Conservation (phyloP, 164 flowering plant species). For the Cinnamomum micranthum region DNA sequence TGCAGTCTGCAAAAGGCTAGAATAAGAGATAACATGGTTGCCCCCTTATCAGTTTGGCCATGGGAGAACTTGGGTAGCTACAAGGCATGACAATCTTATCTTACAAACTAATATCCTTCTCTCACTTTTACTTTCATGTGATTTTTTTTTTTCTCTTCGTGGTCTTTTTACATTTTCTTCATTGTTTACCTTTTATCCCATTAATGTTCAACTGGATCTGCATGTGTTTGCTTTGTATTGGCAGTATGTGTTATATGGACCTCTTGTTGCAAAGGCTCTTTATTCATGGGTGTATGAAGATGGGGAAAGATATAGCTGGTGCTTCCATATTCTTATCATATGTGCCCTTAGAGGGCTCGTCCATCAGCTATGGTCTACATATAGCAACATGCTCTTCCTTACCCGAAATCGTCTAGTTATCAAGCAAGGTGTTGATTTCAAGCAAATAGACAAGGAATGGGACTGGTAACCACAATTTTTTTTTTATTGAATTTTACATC, state of each 20-base stretch:
- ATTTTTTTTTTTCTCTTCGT: not conserved
- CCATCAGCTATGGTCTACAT: slow-evolving; percentile 53
- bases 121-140: too few species aligned
- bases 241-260: slow-evolving; percentile 73
- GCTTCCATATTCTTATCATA: slow-evolving; percentile 53
- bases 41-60: slow-evolving; percentile 24
- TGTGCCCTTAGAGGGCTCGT: slow-evolving; percentile 42
- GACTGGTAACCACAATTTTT: slow-evolving; percentile 44
- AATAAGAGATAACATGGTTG: slow-evolving; percentile 14
- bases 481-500: not conserved
- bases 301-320: slow-evolving; percentile 31
- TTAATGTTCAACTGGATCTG: too few species aligned
- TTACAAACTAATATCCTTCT: too few species aligned
- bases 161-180: too few species aligned
- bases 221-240: not conserved
- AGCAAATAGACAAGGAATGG: slow-evolving; percentile 83
- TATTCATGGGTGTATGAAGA: slow-evolving; percentile 33
- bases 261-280: slow-evolving; percentile 46
- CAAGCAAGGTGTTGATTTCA: slow-evolving; percentile 53
- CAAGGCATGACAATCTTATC: slow-evolving; percentile 13
- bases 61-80: slow-evolving; percentile 30
- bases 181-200: too few species aligned
- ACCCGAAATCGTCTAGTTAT: slow-evolving; percentile 42
- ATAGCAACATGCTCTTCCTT: slow-evolving; percentile 47
- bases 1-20: too few species aligned